Conservation (phyloP, 257 asterid genomes). For the Forsythia suspensa region DNA sequence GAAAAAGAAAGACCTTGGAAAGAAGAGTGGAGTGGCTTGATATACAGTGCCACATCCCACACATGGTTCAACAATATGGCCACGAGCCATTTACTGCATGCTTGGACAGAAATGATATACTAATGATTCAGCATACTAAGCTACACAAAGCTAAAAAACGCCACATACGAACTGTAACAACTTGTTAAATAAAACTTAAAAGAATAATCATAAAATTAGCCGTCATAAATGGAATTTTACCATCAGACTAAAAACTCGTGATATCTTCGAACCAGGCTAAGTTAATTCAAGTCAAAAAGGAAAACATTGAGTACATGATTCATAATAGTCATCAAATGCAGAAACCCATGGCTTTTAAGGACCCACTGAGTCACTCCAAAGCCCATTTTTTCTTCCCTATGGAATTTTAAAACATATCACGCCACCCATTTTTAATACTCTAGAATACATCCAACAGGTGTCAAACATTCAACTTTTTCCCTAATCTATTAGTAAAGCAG, state of each 20-base stretch:
- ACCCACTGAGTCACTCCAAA: constrained; percentile 2
- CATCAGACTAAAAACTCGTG: background rate
- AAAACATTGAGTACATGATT: background rate
- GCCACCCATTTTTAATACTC: background rate
- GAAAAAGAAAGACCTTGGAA: background rate
- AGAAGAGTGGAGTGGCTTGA: background rate
- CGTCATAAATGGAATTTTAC: background rate
- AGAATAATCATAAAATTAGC: background rate
- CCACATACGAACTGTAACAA: background rate
- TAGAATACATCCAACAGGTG: constrained; percentile 4
- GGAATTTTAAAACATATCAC: background rate
- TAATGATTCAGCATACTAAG: background rate
- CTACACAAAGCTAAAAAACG: background rate
- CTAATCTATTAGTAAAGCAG: background rate
- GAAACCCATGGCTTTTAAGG: background rate
- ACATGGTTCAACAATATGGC: no score
- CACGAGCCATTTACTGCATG: background rate
- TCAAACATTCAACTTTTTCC: background rate
- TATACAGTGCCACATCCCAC: no score
- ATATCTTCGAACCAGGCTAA: background rate
- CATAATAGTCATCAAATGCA: background rate
- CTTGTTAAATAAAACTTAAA: background rate
- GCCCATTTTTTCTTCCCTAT: background rate
- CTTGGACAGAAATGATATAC: background rate
- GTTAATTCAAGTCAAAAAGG: background rate